Conservation (phyloP, 1,284 basidiomycete genomes). For the Peniophora sp. region DNA sequence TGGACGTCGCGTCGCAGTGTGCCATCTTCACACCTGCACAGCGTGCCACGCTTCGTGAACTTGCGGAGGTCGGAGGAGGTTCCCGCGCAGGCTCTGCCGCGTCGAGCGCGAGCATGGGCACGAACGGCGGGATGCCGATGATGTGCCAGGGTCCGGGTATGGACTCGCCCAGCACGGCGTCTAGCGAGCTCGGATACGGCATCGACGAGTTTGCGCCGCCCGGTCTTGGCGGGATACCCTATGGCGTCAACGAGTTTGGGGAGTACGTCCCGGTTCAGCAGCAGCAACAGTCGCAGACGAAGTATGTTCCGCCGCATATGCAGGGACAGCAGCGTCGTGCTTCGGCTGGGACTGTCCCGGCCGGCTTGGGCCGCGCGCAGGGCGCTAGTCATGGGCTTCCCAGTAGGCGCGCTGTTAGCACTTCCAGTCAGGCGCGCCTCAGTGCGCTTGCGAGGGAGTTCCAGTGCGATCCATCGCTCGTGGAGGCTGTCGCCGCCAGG, state of each 20-base stretch:
- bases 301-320: no score
- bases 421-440: constrained; percentile 15
- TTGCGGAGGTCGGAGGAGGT: constrained; percentile 22
- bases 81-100: constrained; percentile 9
- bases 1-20: constrained; percentile 45
- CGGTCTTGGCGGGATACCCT: neutral
- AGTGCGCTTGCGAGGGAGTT: constrained; percentile 62
- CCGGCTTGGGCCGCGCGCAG: neutral
- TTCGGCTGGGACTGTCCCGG: constrained; percentile 5
- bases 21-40: constrained; percentile 60
- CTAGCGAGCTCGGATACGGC: neutral
- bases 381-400: neutral
- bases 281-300: neutral
- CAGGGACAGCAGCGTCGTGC: no score
- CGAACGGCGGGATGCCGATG: neutral
- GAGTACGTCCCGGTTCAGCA: neutral
- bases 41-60: constrained; percentile 29
- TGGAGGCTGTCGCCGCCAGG: constrained; percentile 50
- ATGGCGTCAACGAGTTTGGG: neutral
- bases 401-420: constrained; percentile 13
- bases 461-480: constrained; percentile 57
- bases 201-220: neutral
- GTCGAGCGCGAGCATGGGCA: constrained; percentile 3
- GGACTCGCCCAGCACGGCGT: no score
- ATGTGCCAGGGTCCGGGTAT: no score